Base-by-base conservation (phyloP, 139 green algal species). In the Volvox reticuliferus region DNA sequence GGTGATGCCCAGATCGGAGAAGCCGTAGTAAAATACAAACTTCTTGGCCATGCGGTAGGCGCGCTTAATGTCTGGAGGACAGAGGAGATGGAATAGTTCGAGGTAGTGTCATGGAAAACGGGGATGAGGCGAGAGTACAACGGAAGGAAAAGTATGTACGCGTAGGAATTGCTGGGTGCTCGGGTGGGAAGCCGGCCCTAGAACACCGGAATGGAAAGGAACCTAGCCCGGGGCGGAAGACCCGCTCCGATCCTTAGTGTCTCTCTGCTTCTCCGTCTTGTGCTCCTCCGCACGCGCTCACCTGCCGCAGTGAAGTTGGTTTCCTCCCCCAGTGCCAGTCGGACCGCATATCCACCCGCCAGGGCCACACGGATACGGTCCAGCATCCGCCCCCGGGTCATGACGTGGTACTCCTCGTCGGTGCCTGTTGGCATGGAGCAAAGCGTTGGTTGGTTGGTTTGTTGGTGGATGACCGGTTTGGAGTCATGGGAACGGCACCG, bases 361-460 rank as follows among this genome's bases (percentile, higher is more conserved):
- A 96, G 86, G 18, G 92, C 92, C n/a, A 95, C 82, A 18, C 87
- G 79, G 88, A 97, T 95, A 79, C 96, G 95, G 90, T 98, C 97
- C 78, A 97, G 91, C 93, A 99, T 91, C 28, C 94, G 92, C 44
- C 93, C 97, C 2, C 93, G 92, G 0, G 97, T 99, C 62, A 96
- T 96, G 44, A 98, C 92, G 22, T 96, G 87, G 86, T 98, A 98
- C 35, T 97, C 93, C 94, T 98, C 97, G 63, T 98, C 97, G 22
- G 88, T 91, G 86, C 89, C 88, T 93, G 82, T 14, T n/a, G 33
- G 62, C 50, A 22, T 55, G 44, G 44, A 55, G 44, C 44, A 9
- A 9, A 9, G 9, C 5, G 9, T 14, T 55, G 26, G 50, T 5
- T 55, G 9, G 44, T 55, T 55, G 44, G 44, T 55, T 55, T 5